Percentiles rank a stretch among this genome's conserved stretches.
phyloP scores from a whole-genome alignment of 768 basidiomycete genomes.

The Pisolithus marmoratus region DNA sequence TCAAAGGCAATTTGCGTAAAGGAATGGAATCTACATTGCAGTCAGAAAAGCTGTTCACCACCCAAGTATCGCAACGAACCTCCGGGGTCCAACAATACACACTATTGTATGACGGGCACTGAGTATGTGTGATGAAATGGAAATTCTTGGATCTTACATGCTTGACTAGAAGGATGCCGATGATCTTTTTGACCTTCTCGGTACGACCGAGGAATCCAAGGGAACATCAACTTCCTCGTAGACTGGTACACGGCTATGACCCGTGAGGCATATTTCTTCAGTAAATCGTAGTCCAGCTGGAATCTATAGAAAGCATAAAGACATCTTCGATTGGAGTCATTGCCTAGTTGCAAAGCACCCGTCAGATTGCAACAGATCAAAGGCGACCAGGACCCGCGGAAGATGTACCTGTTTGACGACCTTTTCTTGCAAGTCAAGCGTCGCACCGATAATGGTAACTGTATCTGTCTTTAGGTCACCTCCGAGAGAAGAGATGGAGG shows the following conservation, averaged over 20 bases:
- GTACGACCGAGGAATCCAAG: constrained; percentile 30
- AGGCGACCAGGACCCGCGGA: no score
- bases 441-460: constrained; percentile 84
- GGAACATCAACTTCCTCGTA: constrained; percentile 72
- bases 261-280: constrained; percentile 74
- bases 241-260: constrained; percentile 81
- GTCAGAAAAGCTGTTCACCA: neutral
- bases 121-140: neutral
- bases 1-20: constrained; percentile 75
- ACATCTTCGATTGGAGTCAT: constrained; percentile 79
- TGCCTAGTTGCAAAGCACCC: constrained; percentile 37
- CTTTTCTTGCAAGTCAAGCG: constrained; percentile 85
- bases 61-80: constrained; percentile 31
- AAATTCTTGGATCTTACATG: constrained; percentile 34
- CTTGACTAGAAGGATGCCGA: constrained; percentile 85
- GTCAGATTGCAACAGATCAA: neutral
- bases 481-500: constrained; percentile 62
- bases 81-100: constrained; percentile 82
- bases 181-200: constrained; percentile 69
- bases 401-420: constrained; percentile 55
- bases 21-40: constrained; percentile 63
- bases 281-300: constrained; percentile 74
- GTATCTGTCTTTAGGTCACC: constrained; percentile 86
- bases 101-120: constrained; percentile 25
- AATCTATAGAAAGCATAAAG: constrained; percentile 85